Base-by-base conservation (phyloP, 2,329 filamentous ascomycete genomes). In the Talaromyces sp. region DNA sequence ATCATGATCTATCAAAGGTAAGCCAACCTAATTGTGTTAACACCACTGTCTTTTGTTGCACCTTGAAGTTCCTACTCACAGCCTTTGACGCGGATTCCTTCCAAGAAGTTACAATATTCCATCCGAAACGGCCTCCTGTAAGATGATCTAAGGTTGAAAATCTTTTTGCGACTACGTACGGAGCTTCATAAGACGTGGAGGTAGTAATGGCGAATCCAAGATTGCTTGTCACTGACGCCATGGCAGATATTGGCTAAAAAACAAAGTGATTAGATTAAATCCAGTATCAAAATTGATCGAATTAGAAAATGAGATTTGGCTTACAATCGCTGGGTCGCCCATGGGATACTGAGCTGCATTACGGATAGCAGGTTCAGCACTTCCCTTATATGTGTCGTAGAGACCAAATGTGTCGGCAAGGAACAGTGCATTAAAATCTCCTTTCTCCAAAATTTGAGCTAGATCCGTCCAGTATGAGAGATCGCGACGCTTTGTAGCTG, bases 71-170 rank as follows among this genome's bases (percentile, higher is more conserved):
- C 74, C 70, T 37, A 68, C 60, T 1, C 70, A 64, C 14, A 75
- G 56, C 0, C 75, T 76, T 52, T 74, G 70, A 7, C 74, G 75
- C 19, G 70, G 67, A 1, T 75, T 75, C 3, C 75, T 73, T 29
- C 69, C 72, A 29, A 77, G 68, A 72, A 0, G 77, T 80, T 3
- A 80, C 77, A 33, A 79, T 75, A 50, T 80, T 80, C 77, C 77
- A 79, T 0, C 71, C 80, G 0, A 79, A 75, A 4, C 80, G 71
- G 0, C 79, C 78, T 29, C 70, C 65, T 32, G 74, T 79, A 10
- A 82, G 63, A 50, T 82, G 78, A 50, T 82, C 79, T 4, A 82
- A 64, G 0, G 77, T 80, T 1, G 80, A 79, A 47, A 82, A 79
- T 5, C 77, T 75, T 0, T 79, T 73, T 0, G 80, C 80, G 10